A percentile compares a stretch with the other conserved stretches of the same genome.
Evolutionary conservation across 768 basidiomycete species (phyloP).

Genomic region (Cytidiella melzeri): DNA sequence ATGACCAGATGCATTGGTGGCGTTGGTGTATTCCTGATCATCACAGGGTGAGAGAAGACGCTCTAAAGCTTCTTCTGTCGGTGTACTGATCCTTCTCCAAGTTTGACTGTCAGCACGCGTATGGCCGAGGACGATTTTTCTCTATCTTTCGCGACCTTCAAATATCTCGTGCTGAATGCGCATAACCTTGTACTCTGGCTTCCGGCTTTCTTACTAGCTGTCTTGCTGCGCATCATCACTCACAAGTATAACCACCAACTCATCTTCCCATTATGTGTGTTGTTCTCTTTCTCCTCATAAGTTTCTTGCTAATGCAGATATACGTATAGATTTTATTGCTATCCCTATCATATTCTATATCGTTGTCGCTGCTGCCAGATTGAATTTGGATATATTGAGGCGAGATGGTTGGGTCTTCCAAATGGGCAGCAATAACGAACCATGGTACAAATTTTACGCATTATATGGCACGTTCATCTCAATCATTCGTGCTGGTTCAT

Average conservation of each 20-base stretch:
- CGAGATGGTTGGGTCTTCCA: slow-evolving; percentile 83
- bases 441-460: slow-evolving; percentile 85
- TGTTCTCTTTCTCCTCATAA: slow-evolving; percentile 17
- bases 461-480: slow-evolving; percentile 56
- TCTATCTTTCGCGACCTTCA: slow-evolving; percentile 58
- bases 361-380: slow-evolving; percentile 54
- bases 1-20: slow-evolving; percentile 83
- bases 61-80: background rate
- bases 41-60: slow-evolving; percentile 66
- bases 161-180: slow-evolving; percentile 56
- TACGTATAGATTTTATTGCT: slow-evolving; percentile 57
- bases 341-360: slow-evolving; percentile 86
- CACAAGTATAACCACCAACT: slow-evolving; percentile 79
- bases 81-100: slow-evolving; percentile 21
- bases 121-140: slow-evolving; percentile 74
- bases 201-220: slow-evolving; percentile 69
- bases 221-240: slow-evolving; percentile 75
- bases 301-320: background rate
- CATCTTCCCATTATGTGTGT: slow-evolving; percentile 82
- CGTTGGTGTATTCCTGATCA: slow-evolving; percentile 88
- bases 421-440: slow-evolving; percentile 38
- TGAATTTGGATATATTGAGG: slow-evolving; percentile 58
- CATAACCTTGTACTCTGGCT: slow-evolving; percentile 74
- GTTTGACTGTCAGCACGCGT: slow-evolving; percentile 80
- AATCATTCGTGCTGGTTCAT: background rate